These are phyloP conservation scores for Tuber umbilicatum DNA, from an alignment of 495 filamentous ascomycete genomes.

Conservation along the genomic window DNA sequence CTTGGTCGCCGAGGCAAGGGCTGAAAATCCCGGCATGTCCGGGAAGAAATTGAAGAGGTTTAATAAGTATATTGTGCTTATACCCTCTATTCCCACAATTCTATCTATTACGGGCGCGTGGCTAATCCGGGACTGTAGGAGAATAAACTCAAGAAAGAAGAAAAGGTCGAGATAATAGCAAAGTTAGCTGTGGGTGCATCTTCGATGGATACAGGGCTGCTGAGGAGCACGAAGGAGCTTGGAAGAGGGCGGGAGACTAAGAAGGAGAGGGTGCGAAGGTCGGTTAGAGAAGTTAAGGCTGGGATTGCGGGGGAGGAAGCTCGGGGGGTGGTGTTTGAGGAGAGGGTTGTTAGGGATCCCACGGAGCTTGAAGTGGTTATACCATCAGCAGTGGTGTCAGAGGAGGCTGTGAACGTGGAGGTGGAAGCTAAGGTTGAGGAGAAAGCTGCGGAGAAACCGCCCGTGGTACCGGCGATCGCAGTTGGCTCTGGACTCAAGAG, in stretches of 20 bases:
- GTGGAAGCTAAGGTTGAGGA: conserved; percentile 9
- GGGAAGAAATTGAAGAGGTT: conserved; percentile 89
- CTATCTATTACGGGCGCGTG: not conserved
- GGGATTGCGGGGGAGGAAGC: conserved; percentile 52
- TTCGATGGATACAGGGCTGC: conserved; percentile 73
- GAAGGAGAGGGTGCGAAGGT: conserved; percentile 56
- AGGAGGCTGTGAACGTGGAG: conserved; percentile 39
- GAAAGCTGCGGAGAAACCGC: not conserved
- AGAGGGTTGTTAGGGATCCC: conserved; percentile 27
- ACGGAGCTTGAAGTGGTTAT: conserved; percentile 19
- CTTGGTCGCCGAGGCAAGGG: conserved; percentile 53
- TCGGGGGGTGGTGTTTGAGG: conserved; percentile 47
- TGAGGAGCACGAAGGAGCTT: conserved; percentile 67
- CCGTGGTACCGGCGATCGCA: conserved; percentile 24
- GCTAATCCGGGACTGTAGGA: conserved; percentile 50
- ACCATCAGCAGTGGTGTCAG: conserved; percentile 36
- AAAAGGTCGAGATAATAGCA: conserved; percentile 75
- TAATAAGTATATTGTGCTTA: conserved; percentile 80
- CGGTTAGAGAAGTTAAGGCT: conserved; percentile 53
- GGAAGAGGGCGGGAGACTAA: conserved; percentile 62
- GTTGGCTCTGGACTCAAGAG: conserved; percentile 80
- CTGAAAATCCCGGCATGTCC: conserved; percentile 70
- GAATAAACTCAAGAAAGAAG: conserved; percentile 88
- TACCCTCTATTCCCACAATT: conserved; percentile 20
- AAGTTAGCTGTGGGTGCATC: conserved; percentile 65